Evolutionary conservation across 2,329 filamentous ascomycete genomes (phyloP), one percentile per base, ranked within the genome.

Genomic region (Neoscytalidium dimidiatum): DNA sequence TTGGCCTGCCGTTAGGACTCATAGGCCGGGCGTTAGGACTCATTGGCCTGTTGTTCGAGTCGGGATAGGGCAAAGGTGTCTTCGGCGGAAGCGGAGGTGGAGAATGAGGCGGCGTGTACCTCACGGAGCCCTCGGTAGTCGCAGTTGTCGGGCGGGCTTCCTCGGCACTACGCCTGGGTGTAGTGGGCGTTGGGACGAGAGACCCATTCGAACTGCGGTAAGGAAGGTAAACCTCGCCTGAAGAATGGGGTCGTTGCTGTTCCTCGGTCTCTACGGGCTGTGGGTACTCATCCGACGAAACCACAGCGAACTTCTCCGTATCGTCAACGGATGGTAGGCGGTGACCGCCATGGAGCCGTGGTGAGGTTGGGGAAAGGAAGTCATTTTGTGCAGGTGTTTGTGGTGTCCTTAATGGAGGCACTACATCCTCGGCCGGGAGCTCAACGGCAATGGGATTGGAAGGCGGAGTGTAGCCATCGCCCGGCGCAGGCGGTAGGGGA

Each of bases 221-320:
- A 7, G 64, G 58, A n/a, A 53, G 21, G 52, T 61, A 44, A 7
- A 53, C 23, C 31, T 52, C 51, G 44, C 33, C 64, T 2, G 58
- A 52, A 23, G 29, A 49, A 62, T 33, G 51, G 21, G 46, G 58
- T 9, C 52, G 53, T 35, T 64, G 19, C 53, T 64, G 70, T 65
- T 64, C 72, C 35, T 64, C 52, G 46, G 73, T 0, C 3, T 68
- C 64, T 72, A 74, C 21, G 72, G 69, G 52, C 65, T 79, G 79
- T 0, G 86, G 84, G 57, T 83, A 81, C 68, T 90, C 87, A 67
- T 91, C 88, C 0, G 81, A 75, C 49, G 83, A 82, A 64, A 83
- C 81, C 63, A 92, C 86, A 19, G 86, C 84, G 68, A 91, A 91
- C 71, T 92, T 88, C 71, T 94, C 89, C 9, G 92, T 88, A 71